Evolutionary conservation across 2,329 filamentous ascomycete genomes (phyloP).

Genomic region (Ophiostoma fasciatum): DNA sequence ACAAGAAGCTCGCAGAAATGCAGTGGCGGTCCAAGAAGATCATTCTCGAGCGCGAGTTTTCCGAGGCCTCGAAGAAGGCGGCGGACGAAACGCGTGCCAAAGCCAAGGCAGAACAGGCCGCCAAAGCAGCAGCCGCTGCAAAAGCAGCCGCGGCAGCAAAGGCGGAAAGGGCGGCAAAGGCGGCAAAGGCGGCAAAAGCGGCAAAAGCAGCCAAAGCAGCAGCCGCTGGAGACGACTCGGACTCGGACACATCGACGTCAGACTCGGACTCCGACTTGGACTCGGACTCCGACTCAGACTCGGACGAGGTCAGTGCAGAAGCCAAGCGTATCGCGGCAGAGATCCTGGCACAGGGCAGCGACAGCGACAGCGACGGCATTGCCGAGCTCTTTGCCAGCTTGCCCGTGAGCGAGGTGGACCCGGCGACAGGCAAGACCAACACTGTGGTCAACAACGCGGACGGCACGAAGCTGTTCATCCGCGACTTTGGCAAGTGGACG

Average conservation of each 20-base stretch:
- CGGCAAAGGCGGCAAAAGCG: no score
- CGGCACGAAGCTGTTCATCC: constrained; percentile 44
- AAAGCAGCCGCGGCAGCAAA: constrained; percentile 14
- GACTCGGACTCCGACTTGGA: constrained; percentile 14
- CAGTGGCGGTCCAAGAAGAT: constrained; percentile 48
- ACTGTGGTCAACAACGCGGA: constrained; percentile 38
- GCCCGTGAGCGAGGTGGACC: constrained; percentile 45
- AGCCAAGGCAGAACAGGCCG: constrained; percentile 10
- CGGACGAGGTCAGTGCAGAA: constrained; percentile 39
- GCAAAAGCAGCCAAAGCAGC: constrained; percentile 17
- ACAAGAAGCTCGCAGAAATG: constrained; percentile 47
- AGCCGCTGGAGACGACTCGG: constrained; percentile 10
- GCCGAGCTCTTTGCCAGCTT: constrained; percentile 44
- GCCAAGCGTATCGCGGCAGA: constrained; percentile 45
- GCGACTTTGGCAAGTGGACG: constrained; percentile 73
- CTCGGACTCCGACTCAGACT: no score
- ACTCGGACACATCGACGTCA: constrained; percentile 12
- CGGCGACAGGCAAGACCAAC: constrained; percentile 39
- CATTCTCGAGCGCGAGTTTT: constrained; percentile 46
- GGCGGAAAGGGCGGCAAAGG: no score
- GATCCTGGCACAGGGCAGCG: constrained; percentile 38
- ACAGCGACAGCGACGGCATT: constrained; percentile 34
- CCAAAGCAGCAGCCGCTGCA: no score
- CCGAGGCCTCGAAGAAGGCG: constrained; percentile 27
- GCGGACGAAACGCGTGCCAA: constrained; percentile 17